Evolutionary conservation across 257 asterid species (phyloP), one percentile per base, ranked within the genome.

Genomic region (Fraxinus americana): DNA sequence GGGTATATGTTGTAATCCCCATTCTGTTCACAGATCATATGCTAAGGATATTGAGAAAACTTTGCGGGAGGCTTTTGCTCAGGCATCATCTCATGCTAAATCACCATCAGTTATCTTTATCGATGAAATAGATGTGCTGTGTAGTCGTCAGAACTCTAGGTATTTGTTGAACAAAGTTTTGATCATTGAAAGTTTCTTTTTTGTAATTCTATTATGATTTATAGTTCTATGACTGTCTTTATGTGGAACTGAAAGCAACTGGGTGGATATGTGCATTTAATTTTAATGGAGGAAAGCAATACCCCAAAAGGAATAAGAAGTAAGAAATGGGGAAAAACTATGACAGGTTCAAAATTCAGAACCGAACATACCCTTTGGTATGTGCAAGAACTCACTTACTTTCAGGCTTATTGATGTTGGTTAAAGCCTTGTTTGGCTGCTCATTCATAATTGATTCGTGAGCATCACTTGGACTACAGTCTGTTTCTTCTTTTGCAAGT

Each of bases 131-230:
- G 99, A 95, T 82, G 97, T 90, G 17, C 92, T 93, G 72, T 95
- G 98, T 78, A 97, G 97, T 79, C 97, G 92, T 52, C 86, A 97
- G 21, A 96, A 90, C 89, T 90, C 99, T 35, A 91, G 98, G 99
- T 93, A 81, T 78, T 67, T 71, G 38, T 50, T 65, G 32, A 63
- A 50, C 21, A 48, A 21, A 48, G 36, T 74, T 68, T 77, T 75
- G 70, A 41, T 70, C 70, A 7, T 78, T 71, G 4, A 57, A 67
- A 21, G 50, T 76, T 11, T 14, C n/a, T 12, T 5, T 19, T 23
- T 41, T 11, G 70, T 35, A 68, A 14, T 57, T 81, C 67, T 84
- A 65, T 77, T 65, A 14, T 57, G 76, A 67, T 34, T 4, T 67
- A 25, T 43, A 25, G 66, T 50, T 41, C 43, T 29, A 34, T 77